Conservation (phyloP, 1,284 basidiomycete genomes). For the Athelia sp. region DNA sequence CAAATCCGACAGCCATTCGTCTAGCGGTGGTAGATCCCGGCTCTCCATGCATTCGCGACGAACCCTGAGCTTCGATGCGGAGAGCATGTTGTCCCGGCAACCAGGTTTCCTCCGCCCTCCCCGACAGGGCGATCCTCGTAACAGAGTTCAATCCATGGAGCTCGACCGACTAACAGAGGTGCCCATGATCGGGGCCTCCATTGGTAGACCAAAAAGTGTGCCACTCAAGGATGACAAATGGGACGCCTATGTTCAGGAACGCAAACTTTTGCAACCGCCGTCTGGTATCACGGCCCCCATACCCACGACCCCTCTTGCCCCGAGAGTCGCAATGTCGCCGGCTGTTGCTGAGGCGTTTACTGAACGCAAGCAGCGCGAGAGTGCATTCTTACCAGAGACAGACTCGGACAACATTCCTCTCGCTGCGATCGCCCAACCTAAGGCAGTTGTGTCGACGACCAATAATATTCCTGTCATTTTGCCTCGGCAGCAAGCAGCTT, state of each 20-base stretch:
- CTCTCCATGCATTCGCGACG: conserved; percentile 63
- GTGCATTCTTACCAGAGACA: conserved; percentile 34
- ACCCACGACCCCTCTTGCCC: conserved; percentile 44
- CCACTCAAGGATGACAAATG: conserved; percentile 68
- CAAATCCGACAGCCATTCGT: conserved; percentile 57
- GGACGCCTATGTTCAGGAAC: conserved; percentile 75
- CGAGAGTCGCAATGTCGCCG: conserved; percentile 52
- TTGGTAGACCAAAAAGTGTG: conserved; percentile 65
- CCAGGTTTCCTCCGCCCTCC: conserved; percentile 61
- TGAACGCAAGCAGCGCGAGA: conserved; percentile 64
- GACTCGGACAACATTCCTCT: conserved; percentile 50
- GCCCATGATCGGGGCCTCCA: conserved; percentile 41
- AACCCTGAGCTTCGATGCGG: conserved; percentile 61
- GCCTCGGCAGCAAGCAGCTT: conserved; percentile 48
- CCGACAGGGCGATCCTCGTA: conserved; percentile 59
- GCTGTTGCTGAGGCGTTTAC: conserved; percentile 71
- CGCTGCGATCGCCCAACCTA: conserved; percentile 26
- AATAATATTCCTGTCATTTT: conserved; percentile 48
- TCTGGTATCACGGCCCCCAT: conserved; percentile 72
- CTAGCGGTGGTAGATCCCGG: conserved; percentile 50
- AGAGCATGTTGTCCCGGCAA: conserved; percentile 39
- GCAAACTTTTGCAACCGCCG: conserved; percentile 78
- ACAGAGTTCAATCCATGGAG: conserved; percentile 67
- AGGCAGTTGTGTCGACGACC: conserved; percentile 26
- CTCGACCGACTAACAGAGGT: conserved; percentile 40